Conservation (phyloP, 345 rosid genomes). For the Raphanus sativus region DNA sequence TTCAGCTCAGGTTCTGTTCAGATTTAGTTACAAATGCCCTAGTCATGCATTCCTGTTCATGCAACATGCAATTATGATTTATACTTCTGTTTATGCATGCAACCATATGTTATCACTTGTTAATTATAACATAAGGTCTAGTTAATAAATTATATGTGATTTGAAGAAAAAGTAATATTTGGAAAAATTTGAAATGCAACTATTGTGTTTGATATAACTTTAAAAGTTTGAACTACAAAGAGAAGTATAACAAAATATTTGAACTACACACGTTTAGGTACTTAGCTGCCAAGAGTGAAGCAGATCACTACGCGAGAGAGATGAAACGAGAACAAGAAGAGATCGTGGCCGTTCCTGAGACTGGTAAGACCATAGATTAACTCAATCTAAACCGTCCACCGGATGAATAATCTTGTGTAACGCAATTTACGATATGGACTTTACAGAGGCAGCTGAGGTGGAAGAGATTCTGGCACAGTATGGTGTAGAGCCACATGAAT, state of each 20-base stretch:
- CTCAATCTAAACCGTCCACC: not conserved
- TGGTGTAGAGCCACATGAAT: constrained; percentile 82
- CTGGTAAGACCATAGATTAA: constrained; percentile 43
- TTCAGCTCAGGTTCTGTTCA: not conserved
- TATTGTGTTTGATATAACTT: not conserved
- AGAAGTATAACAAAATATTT: not conserved
- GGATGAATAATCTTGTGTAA: not conserved
- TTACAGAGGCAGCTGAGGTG: constrained; percentile 92
- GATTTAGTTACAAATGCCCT: not conserved
- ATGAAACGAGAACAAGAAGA: constrained; percentile 85
- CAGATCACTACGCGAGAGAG: constrained; percentile 82
- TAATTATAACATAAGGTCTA: not conserved
- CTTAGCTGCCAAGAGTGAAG: constrained; percentile 93
- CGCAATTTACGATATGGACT: not conserved
- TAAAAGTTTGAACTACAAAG: not conserved
- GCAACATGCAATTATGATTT: constrained; percentile 1
- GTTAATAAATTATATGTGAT: not conserved
- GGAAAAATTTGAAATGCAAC: not conserved
- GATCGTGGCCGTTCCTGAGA: constrained; percentile 75
- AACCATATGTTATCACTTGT: not conserved
- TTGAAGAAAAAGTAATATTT: not conserved
- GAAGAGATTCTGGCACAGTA: constrained; percentile 82
- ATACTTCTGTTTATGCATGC: not conserved
- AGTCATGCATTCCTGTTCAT: not conserved
- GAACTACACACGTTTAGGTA: constrained; percentile 48